These are phyloP conservation scores for Combretum micranthum DNA, from an alignment of 345 rosid genomes.

Conservation along the genomic window DNA sequence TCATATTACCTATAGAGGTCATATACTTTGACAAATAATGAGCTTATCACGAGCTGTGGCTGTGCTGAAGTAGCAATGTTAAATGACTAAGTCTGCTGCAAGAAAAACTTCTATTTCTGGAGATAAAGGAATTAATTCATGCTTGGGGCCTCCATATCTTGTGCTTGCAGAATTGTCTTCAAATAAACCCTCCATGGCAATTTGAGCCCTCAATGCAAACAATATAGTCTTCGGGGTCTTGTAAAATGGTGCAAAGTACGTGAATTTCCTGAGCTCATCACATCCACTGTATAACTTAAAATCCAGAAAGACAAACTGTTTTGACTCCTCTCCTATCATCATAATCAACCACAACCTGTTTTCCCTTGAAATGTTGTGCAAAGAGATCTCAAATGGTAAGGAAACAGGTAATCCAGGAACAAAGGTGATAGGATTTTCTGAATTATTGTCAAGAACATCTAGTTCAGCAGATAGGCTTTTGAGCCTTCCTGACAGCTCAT, in stretches of 20 bases:
- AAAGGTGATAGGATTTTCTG: constrained; percentile 55
- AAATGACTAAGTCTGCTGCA: not conserved
- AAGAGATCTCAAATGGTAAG: constrained; percentile 46
- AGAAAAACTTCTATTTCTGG: constrained; percentile 47
- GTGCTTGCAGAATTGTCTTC: constrained; percentile 29
- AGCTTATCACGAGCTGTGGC: too few relatives aligned
- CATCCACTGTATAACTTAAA: constrained; percentile 22
- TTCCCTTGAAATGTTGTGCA: constrained; percentile 35
- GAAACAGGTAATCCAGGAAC: constrained; percentile 68
- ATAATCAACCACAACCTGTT: constrained; percentile 67
- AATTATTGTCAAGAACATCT: constrained; percentile 50
- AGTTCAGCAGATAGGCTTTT: constrained; percentile 40
- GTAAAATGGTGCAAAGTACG: constrained; percentile 43
- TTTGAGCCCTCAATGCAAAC: constrained; percentile 39
- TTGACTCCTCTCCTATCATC: constrained; percentile 30
- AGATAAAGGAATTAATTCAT: constrained; percentile 38
- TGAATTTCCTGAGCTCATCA: constrained; percentile 30
- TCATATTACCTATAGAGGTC: too few relatives aligned
- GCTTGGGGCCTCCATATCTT: constrained; percentile 46
- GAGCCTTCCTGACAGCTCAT: constrained; percentile 27
- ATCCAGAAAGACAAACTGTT: constrained; percentile 58
- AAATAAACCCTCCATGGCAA: constrained; percentile 57
- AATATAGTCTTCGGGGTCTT: constrained; percentile 47
- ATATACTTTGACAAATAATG: too few relatives aligned
- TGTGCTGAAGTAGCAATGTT: too few relatives aligned